Conservation (phyloP, 164 flowering plant genomes). For the Stephania cephalantha region DNA sequence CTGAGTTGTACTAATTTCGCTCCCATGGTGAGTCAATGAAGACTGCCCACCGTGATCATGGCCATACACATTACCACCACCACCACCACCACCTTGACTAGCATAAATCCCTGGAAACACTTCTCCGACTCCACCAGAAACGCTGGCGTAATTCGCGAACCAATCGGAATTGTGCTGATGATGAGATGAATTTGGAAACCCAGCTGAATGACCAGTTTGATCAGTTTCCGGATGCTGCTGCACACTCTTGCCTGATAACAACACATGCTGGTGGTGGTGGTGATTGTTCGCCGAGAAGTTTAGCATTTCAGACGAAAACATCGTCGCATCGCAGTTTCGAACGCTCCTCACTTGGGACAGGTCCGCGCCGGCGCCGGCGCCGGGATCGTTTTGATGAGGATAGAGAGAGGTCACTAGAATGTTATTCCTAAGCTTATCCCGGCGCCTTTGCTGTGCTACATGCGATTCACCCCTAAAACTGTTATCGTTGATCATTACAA, state of each 20-base stretch:
- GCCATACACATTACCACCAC: slow-evolving; percentile 19
- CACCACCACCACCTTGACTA: slow-evolving; percentile 26
- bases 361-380: slow-evolving; percentile 24
- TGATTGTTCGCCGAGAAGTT: slow-evolving; percentile 18
- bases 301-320: slow-evolving; percentile 31
- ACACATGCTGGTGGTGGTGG: not conserved
- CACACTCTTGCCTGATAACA: slow-evolving; percentile 17
- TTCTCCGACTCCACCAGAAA: slow-evolving; percentile 18
- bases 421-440: slow-evolving; percentile 57
- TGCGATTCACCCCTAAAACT: slow-evolving; percentile 46
- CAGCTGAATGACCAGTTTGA: slow-evolving; percentile 11
- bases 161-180: slow-evolving; percentile 29
- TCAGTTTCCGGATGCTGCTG: slow-evolving; percentile 7
- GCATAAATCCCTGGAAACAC: slow-evolving; percentile 16
- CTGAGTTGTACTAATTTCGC: slow-evolving; percentile 23
- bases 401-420: not conserved
- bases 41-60: slow-evolving; percentile 24
- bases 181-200: slow-evolving; percentile 13
- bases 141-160: slow-evolving; percentile 27
- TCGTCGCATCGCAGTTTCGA: slow-evolving; percentile 18
- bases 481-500: slow-evolving; percentile 4
- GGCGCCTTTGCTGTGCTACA: slow-evolving; percentile 70
- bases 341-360: slow-evolving; percentile 21
- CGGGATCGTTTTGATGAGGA: slow-evolving; percentile 10
- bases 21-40: slow-evolving; percentile 19